A percentile compares a stretch with the other conserved stretches of the same genome.
Evolutionary conservation across 805 yeast species (phyloP).

Genomic region (Millerozyma miso): DNA sequence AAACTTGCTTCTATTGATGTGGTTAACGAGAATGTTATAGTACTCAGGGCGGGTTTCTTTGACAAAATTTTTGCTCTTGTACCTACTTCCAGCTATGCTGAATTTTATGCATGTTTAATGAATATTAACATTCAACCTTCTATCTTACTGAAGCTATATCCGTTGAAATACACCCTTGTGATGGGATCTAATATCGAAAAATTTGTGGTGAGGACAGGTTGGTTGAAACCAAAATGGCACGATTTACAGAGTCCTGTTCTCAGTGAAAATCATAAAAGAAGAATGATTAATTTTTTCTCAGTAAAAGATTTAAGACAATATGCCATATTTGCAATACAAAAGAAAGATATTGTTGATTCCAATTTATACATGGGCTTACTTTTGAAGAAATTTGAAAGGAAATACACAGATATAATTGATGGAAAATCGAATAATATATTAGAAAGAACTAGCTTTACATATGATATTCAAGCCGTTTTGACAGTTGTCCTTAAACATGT

Average conservation of each 20-base stretch:
- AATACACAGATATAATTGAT: slow-evolving; percentile 11
- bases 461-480: slow-evolving; percentile 25
- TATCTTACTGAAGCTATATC: slow-evolving; percentile 9
- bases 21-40: slow-evolving; percentile 19
- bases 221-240: slow-evolving; percentile 34
- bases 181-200: slow-evolving; percentile 28
- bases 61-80: slow-evolving; percentile 13
- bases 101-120: slow-evolving; percentile 27
- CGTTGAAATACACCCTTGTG: slow-evolving; percentile 19
- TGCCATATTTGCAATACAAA: slow-evolving; percentile 18
- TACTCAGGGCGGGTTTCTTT: slow-evolving; percentile 14
- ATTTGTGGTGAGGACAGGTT: slow-evolving; percentile 34
- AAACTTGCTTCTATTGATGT: slow-evolving; percentile 20
- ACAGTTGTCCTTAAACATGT: slow-evolving; percentile 26
- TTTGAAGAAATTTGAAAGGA: slow-evolving; percentile 32
- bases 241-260: slow-evolving; percentile 19
- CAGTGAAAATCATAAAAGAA: slow-evolving; percentile 13
- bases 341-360: slow-evolving; percentile 27
- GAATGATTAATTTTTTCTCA: slow-evolving; percentile 30
- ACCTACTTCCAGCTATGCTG: slow-evolving; percentile 14
- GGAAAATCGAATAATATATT: slow-evolving; percentile 5
- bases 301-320: slow-evolving; percentile 22
- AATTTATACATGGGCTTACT: slow-evolving; percentile 32
- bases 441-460: slow-evolving; percentile 13
- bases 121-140: slow-evolving; percentile 29